These are phyloP conservation scores for Solanum appendiculatum DNA, from an alignment of 257 asterid species.

Conservation along the genomic window DNA sequence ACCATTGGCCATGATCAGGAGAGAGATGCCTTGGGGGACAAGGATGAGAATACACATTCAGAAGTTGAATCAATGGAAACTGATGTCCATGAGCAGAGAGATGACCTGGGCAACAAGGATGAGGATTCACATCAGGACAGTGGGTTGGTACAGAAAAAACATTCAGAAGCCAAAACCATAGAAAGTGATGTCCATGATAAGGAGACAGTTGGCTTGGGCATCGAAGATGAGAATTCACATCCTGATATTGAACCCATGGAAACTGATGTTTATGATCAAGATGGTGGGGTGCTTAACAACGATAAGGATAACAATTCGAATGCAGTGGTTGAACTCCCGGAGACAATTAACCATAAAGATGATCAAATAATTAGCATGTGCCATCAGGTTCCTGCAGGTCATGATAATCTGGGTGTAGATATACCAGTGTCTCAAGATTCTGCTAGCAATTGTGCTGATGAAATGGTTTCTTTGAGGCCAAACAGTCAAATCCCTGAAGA, in stretches of 20 bases:
- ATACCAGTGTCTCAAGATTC: neutral
- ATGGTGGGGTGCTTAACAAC: neutral
- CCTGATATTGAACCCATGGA: neutral
- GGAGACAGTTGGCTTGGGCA: neutral
- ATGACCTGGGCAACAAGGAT: neutral
- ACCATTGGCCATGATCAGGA: neutral
- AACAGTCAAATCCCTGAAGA: constrained; percentile 3
- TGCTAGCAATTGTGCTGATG: neutral
- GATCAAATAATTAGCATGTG: neutral
- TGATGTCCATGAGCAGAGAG: neutral
- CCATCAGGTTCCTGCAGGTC: constrained; percentile 3
- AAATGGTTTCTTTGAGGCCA: neutral
- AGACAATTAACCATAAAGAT: neutral
- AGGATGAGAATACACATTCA: constrained; percentile 5
- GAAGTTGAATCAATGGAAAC: neutral
- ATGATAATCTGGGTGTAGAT: constrained; percentile 9
- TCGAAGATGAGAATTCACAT: constrained; percentile 3
- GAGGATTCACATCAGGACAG: constrained; percentile 7
- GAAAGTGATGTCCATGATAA: neutral
- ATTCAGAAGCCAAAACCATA: neutral
- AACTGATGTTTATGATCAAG: constrained; percentile 6
- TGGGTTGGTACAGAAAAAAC: neutral
- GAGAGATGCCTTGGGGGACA: neutral
- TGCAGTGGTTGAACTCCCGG: neutral
- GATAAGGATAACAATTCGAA: neutral